These are phyloP conservation scores for Brassica hybrid DNA, from an alignment of 441 rosid genomes.

Conservation along the genomic window DNA sequence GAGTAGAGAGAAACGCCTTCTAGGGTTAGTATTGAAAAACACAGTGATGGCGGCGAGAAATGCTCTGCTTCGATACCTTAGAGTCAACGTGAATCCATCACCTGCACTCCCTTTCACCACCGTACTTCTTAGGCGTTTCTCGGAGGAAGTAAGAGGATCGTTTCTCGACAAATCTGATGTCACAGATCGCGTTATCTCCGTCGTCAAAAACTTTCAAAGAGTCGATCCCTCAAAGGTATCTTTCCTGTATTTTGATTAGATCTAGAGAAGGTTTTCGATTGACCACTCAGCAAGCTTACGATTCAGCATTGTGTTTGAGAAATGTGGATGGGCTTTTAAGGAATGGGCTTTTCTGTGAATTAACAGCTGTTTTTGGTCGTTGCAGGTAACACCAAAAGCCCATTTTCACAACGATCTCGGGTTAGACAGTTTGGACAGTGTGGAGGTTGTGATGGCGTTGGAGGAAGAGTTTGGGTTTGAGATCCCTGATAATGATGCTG, in stretches of 20 bases:
- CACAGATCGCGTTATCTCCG: background rate
- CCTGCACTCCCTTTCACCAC: background rate
- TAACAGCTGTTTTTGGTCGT: background rate
- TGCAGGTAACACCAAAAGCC: constrained; percentile 1
- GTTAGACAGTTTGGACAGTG: background rate
- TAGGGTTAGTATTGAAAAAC: background rate
- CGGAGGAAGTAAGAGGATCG: constrained; percentile 10
- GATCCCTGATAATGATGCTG: constrained; percentile 1
- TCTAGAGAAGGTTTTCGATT: background rate
- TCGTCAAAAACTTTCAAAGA: background rate
- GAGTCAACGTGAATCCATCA: background rate
- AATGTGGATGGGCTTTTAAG: too few relatives aligned
- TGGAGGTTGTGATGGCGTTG: background rate
- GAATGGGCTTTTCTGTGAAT: too few relatives aligned
- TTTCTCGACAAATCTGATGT: background rate
- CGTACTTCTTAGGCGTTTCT: background rate
- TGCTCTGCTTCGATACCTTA: background rate
- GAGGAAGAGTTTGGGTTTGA: constrained; percentile 3
- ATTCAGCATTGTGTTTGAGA: too few relatives aligned
- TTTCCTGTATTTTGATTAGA: background rate
- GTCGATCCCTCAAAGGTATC: background rate
- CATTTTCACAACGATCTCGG: background rate
- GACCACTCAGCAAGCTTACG: too few relatives aligned
- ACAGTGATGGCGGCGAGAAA: background rate
- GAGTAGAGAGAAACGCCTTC: background rate